These are phyloP conservation scores for Eucalyptus pauciflora DNA, from an alignment of 345 rosid species.

Conservation along the genomic window DNA sequence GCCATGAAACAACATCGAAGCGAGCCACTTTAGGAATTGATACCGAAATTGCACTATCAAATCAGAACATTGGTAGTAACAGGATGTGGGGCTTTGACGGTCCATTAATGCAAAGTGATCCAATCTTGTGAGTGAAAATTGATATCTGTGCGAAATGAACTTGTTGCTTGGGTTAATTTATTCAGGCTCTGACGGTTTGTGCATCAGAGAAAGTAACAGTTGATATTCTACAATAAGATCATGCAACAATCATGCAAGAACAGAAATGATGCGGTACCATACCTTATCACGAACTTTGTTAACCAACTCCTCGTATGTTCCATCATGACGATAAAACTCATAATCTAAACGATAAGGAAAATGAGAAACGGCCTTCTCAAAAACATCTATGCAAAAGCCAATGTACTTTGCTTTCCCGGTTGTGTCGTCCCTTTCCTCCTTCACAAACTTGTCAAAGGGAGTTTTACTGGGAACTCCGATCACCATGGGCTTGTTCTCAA, in stretches of 20 bases:
- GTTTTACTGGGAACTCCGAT: constrained; percentile 37
- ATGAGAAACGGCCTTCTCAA: not conserved
- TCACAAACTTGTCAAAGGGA: constrained; percentile 28
- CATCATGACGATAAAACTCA: constrained; percentile 5
- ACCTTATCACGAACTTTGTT: constrained; percentile 28
- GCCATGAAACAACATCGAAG: not conserved
- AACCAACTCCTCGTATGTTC: constrained; percentile 29
- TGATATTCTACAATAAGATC: not conserved
- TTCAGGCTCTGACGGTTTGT: not conserved
- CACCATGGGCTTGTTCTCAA: not conserved
- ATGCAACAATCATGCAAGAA: not conserved
- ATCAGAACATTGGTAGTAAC: not conserved
- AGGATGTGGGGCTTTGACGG: not conserved
- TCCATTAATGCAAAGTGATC: not conserved
- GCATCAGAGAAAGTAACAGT: not conserved
- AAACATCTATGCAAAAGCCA: constrained; percentile 46
- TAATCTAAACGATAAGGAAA: constrained; percentile 2
- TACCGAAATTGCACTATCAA: not conserved
- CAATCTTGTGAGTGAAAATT: not conserved
- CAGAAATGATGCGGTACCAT: not conserved
- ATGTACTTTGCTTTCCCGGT: not conserved
- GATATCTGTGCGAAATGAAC: not conserved
- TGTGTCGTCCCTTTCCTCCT: not conserved
- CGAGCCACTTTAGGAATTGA: not conserved
- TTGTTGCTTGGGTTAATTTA: not conserved